A percentile compares a stretch with the other conserved stretches of the same genome.
Conservation (phyloP, 306 rosid genomes). For the Rubus idaeus region DNA sequence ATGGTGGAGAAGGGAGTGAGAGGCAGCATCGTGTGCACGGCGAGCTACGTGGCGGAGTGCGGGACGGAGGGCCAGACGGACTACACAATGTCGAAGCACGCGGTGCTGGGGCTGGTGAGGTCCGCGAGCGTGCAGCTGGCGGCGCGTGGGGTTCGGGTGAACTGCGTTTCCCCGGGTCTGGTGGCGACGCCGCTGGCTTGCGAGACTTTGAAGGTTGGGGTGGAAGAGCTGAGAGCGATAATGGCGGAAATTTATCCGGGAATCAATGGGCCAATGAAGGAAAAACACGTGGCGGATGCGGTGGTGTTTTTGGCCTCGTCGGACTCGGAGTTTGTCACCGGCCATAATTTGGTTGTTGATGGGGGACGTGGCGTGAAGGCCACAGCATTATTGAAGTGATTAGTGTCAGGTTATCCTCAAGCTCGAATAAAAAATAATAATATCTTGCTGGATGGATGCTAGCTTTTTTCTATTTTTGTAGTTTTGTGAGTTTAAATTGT, state of each 20-base stretch:
- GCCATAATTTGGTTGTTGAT: constrained; percentile 26
- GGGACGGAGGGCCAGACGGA: neutral
- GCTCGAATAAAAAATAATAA: too few relatives aligned
- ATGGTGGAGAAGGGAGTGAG: neutral
- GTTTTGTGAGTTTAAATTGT: too few relatives aligned
- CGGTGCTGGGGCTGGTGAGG: constrained; percentile 37
- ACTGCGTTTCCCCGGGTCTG: constrained; percentile 23
- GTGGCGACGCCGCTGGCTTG: neutral
- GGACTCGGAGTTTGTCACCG: constrained; percentile 29
- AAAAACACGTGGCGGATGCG: constrained; percentile 14
- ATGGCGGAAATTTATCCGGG: neutral
- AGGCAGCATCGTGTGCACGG: constrained; percentile 48
- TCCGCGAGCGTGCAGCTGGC: constrained; percentile 37
- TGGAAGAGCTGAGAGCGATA: neutral
- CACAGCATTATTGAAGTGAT: too few relatives aligned
- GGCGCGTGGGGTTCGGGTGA: constrained; percentile 28
- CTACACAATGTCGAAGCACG: constrained; percentile 40
- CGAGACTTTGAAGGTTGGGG: neutral
- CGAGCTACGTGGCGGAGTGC: constrained; percentile 27
- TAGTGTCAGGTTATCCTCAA: too few relatives aligned
- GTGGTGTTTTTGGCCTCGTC: constrained; percentile 27
- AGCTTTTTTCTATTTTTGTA: too few relatives aligned
- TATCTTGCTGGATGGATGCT: too few relatives aligned
- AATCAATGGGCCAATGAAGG: neutral
- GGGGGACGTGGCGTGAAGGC: constrained; percentile 7